phyloP scores from a whole-genome alignment of 1,284 basidiomycete species.

The Sanguinoderma infundibulare region DNA sequence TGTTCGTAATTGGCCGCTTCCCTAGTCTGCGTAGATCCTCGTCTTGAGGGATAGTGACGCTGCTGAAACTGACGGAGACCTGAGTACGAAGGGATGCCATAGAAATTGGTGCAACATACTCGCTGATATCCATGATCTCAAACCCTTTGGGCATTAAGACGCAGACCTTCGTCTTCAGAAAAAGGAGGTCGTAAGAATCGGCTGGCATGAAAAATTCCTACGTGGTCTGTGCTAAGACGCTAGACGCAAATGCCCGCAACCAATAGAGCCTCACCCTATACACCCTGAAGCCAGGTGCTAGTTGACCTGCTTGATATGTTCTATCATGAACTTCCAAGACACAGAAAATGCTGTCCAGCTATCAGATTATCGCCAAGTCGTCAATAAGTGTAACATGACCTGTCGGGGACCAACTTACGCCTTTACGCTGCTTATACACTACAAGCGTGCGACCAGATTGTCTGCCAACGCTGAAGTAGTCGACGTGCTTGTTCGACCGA shows the following conservation, averaged over 20 bases:
- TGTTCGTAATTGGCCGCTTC: slow-evolving; percentile 80
- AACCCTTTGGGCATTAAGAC: slow-evolving; percentile 92
- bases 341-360: slow-evolving; percentile 90
- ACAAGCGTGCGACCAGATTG: slow-evolving; percentile 85
- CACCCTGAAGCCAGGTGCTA: not conserved
- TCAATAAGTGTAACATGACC: not conserved
- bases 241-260: no score
- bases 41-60: slow-evolving; percentile 82
- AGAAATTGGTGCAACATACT: slow-evolving; percentile 53
- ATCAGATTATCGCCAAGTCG: not conserved
- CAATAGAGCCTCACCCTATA: not conserved
- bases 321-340: slow-evolving; percentile 77
- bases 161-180: slow-evolving; percentile 89
- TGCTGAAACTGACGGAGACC: slow-evolving; percentile 68
- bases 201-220: slow-evolving; percentile 91
- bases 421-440: slow-evolving; percentile 94
- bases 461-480: slow-evolving; percentile 92
- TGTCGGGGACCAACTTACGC: slow-evolving; percentile 54
- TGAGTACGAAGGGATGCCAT: not conserved
- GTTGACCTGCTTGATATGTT: no score
- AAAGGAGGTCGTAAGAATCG: slow-evolving; percentile 88
- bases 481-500: slow-evolving; percentile 80
- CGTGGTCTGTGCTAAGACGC: not conserved
- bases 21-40: slow-evolving; percentile 79
- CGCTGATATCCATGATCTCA: slow-evolving; percentile 93